phyloP scores from a whole-genome alignment of 306 rosid species.

The Ormosia emarginata region DNA sequence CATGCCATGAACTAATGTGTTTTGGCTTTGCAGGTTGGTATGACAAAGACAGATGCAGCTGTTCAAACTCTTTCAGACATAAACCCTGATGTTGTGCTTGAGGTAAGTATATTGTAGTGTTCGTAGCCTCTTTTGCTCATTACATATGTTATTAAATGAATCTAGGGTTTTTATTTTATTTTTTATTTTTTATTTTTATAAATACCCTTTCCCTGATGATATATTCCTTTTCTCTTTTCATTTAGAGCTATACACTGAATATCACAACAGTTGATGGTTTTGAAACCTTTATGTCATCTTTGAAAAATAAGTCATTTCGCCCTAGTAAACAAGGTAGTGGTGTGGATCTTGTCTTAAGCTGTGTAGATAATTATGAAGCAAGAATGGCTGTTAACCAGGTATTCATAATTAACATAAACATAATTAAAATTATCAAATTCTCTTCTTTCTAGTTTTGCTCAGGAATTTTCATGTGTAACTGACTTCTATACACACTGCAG shows the following conservation, averaged over 20 bases:
- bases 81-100: constrained; percentile 93
- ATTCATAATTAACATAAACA: neutral
- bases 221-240: constrained; percentile 23
- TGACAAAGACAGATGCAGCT: constrained; percentile 99
- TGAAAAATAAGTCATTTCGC: constrained; percentile 72
- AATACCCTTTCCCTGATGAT: constrained; percentile 23
- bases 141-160: neutral
- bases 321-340: constrained; percentile 75
- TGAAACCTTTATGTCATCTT: constrained; percentile 74
- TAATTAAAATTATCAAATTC: neutral
- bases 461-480: neutral
- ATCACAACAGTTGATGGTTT: constrained; percentile 91
- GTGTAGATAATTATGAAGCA: constrained; percentile 99
- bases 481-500: constrained; percentile 42
- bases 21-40: constrained; percentile 59
- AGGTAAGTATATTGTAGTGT: constrained; percentile 43
- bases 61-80: constrained; percentile 90
- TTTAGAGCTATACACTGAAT: constrained; percentile 87
- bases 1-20: constrained; percentile 14
- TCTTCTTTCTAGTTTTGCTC: neutral
- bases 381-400: constrained; percentile 99
- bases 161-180: neutral
- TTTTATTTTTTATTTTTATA: too few relatives aligned
- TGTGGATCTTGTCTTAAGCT: constrained; percentile 90
- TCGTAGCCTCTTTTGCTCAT: neutral